Base-by-base conservation (phyloP, 352 stramenopile species). In the Phytophthora multivora region DNA sequence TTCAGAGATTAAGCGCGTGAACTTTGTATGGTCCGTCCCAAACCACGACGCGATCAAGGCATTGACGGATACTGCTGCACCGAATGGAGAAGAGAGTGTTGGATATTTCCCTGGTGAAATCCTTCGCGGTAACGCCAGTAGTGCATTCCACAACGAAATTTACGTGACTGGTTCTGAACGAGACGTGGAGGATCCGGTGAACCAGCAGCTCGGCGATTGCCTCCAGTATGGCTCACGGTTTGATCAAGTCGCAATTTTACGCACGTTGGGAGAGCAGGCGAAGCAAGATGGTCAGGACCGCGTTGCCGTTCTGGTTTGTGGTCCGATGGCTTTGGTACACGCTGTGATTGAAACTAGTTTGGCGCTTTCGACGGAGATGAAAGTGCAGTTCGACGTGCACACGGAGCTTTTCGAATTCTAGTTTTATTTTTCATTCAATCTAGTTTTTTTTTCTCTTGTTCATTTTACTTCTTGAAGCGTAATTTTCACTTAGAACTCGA, bases 21-120 rank as follows among this genome's bases (percentile, higher is more conserved):
- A 71, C 41, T 88, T 88, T 18, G 68, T 84, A 0, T 88, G 79
- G 75, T 73, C 75, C 0, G 61, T 79, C 0, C 70, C 63, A 0
- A 69, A 86, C 12, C 69, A 61, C 0, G 71, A 73, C 5, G 63
- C 80, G 46, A 28, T 82, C 5, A 36, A 73, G 12, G 66, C 63
- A 21, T 23, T 86, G 12, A 1, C 77, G 13, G 25, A 51, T n/a
- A 46, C 69, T 16, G 11, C 50, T 13, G 43, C 38, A 12, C 30
- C 63, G 25, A 51, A 40, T 4, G 16, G 41, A 35, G 41, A 41
- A 5, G 51, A 43, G 35, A 25, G 66, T 10, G 26, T 31, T 31
- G 26, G 26, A 31, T 31, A 31, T 31, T 31, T 31, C 26, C 26
- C 26, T 31, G 5, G 26, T 10, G 26, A 31, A 31, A 31, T 31